Evolutionary conservation across 345 rosid species (phyloP).

Genomic region (Linum usitatissimum): DNA sequence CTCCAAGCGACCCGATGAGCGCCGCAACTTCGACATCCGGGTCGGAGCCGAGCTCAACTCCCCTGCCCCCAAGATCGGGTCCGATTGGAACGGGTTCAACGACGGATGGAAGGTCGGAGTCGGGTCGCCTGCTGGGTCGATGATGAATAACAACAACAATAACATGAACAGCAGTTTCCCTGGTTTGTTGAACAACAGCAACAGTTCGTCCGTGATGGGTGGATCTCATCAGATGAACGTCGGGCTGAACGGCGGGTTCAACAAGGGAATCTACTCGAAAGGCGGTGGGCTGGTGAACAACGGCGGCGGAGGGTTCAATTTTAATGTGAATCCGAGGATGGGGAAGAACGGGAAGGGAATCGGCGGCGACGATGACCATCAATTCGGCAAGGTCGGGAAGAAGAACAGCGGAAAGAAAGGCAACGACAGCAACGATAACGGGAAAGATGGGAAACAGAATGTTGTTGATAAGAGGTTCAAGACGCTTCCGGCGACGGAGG

Average conservation of each 20-base stretch:
- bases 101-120: slow-evolving; percentile 16
- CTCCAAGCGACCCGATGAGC: slow-evolving; percentile 47
- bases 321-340: background rate
- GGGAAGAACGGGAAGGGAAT: background rate
- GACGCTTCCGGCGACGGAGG: slow-evolving; percentile 87
- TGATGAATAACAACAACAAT: too few species aligned
- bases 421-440: slow-evolving; percentile 12
- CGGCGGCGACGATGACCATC: background rate
- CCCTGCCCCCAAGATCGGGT: slow-evolving; percentile 21
- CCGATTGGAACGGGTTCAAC: slow-evolving; percentile 10
- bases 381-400: background rate
- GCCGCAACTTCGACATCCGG: slow-evolving; percentile 63
- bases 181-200: slow-evolving; percentile 4
- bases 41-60: slow-evolving; percentile 35
- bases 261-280: slow-evolving; percentile 56
- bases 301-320: background rate
- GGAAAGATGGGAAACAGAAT: background rate
- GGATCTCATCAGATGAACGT: slow-evolving; percentile 24
- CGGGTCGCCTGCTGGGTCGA: background rate
- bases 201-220: slow-evolving; percentile 19
- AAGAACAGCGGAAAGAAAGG: slow-evolving; percentile 11
- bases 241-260: slow-evolving; percentile 66
- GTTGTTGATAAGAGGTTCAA: slow-evolving; percentile 78
- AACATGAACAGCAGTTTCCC: background rate
- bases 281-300: background rate